phyloP scores from a whole-genome alignment of 2,329 filamentous ascomycete species.

The Neofusicoccum umdonicola region DNA sequence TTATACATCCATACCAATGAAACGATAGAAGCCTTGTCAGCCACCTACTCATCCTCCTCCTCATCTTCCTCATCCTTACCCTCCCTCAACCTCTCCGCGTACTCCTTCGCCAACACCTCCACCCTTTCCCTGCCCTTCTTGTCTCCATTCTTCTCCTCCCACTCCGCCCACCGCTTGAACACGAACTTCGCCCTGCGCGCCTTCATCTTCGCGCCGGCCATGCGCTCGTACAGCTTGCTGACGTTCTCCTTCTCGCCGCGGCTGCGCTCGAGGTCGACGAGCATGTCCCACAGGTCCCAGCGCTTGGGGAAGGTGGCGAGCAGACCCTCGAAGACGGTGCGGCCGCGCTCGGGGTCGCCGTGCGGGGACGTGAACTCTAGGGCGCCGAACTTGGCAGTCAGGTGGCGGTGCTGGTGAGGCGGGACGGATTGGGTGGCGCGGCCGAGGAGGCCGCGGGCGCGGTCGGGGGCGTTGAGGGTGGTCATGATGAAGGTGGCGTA shows the following conservation, averaged over 20 bases:
- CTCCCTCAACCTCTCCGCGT: conserved; percentile 51
- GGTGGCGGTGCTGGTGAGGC: conserved; percentile 63
- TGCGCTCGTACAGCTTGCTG: conserved; percentile 78
- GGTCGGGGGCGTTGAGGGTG: conserved; percentile 65
- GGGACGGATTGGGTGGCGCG: conserved; percentile 84
- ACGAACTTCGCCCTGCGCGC: conserved; percentile 78
- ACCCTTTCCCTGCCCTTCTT: conserved; percentile 69
- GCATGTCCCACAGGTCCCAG: conserved; percentile 88
- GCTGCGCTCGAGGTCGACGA: conserved; percentile 74
- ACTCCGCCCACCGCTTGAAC: conserved; percentile 89
- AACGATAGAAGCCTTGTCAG: too few relatives aligned
- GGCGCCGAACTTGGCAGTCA: conserved; percentile 84
- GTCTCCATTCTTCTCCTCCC: conserved; percentile 72
- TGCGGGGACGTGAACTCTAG: conserved; percentile 84
- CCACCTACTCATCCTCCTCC: conserved; percentile 25
- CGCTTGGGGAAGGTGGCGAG: conserved; percentile 83
- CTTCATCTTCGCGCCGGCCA: conserved; percentile 66
- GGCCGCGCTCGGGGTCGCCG: conserved; percentile 84
- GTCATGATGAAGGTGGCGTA: conserved; percentile 92
- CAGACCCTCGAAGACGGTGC: conserved; percentile 90
- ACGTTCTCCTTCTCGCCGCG: conserved; percentile 57
- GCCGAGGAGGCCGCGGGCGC: conserved; percentile 73
- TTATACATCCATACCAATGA: neutral
- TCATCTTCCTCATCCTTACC: conserved; percentile 19
- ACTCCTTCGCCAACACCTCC: conserved; percentile 67